A percentile compares a stretch with the other conserved stretches of the same genome.
phyloP scores from a whole-genome alignment of 495 filamentous ascomycete genomes.

The Lophiostoma macrostomum region DNA sequence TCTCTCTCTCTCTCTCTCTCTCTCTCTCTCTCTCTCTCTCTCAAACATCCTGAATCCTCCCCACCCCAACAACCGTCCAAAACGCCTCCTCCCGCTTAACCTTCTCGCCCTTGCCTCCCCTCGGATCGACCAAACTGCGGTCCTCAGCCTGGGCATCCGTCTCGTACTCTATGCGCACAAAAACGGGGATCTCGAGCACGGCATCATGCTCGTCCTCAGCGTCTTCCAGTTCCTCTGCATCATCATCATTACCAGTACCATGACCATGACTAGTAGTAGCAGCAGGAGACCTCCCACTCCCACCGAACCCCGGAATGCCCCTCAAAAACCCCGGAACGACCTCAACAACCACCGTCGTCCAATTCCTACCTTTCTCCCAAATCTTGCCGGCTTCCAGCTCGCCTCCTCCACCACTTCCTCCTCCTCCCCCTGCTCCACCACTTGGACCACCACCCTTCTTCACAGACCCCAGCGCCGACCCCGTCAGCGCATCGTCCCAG shows the following conservation, averaged over 20 bases:
- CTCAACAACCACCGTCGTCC: slow-evolving; percentile 88
- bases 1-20: too few relatives aligned
- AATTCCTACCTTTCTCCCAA: slow-evolving; percentile 92
- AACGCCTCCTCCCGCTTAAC: slow-evolving; percentile 83
- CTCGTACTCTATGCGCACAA: slow-evolving; percentile 91
- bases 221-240: slow-evolving; percentile 15
- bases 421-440: background rate
- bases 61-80: slow-evolving; percentile 90
- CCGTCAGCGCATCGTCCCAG: slow-evolving; percentile 88
- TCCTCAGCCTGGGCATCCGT: slow-evolving; percentile 70
- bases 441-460: background rate
- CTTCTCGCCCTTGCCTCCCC: slow-evolving; percentile 48
- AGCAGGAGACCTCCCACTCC: background rate
- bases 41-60: slow-evolving; percentile 55
- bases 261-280: too few relatives aligned
- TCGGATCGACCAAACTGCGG: slow-evolving; percentile 39
- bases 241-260: background rate
- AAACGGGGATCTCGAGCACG: slow-evolving; percentile 91
- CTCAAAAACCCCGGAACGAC: slow-evolving; percentile 64
- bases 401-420: background rate
- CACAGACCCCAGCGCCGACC: slow-evolving; percentile 35
- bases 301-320: slow-evolving; percentile 18
- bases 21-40: background rate
- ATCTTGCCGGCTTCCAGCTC: slow-evolving; percentile 84
- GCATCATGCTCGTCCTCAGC: slow-evolving; percentile 70